Evolutionary conservation across 306 rosid species (phyloP).

Genomic region (Vigna nakashimae): DNA sequence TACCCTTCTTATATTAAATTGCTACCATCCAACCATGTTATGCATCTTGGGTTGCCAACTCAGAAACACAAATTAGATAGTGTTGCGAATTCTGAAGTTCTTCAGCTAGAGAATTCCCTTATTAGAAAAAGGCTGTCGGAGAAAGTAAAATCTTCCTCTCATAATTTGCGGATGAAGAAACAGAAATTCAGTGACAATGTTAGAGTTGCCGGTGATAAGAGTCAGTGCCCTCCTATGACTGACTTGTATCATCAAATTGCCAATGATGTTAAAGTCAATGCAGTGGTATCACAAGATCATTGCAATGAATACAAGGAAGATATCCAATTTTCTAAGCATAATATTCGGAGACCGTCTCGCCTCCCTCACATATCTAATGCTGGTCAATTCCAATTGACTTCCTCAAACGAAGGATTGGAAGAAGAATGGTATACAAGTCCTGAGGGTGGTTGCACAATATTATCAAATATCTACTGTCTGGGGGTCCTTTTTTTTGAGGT

Average conservation of each 20-base stretch:
- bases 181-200: constrained; percentile 56
- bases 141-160: constrained; percentile 48
- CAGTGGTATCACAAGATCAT: constrained; percentile 44
- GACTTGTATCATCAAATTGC: constrained; percentile 44
- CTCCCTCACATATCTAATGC: constrained; percentile 50
- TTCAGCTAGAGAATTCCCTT: constrained; percentile 48
- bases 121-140: constrained; percentile 58
- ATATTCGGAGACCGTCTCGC: constrained; percentile 48
- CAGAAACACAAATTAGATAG: constrained; percentile 47
- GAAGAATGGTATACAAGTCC: constrained; percentile 80
- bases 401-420: constrained; percentile 61
- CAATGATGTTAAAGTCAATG: constrained; percentile 46
- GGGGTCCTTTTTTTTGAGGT: constrained; percentile 93
- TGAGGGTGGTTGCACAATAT: constrained; percentile 65
- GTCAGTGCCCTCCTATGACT: constrained; percentile 52
- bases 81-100: constrained; percentile 51
- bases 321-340: constrained; percentile 39
- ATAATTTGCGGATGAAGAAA: constrained; percentile 56
- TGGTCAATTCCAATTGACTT: constrained; percentile 44
- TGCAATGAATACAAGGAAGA: constrained; percentile 43
- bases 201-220: constrained; percentile 49
- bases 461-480: constrained; percentile 76
- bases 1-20: constrained; percentile 70
- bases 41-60: constrained; percentile 59
- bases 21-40: constrained; percentile 64